A percentile compares a stretch with the other conserved stretches of the same genome.
These are phyloP conservation scores for Pichia nanzhaoensis DNA, from an alignment of 805 yeast species.

Conservation along the genomic window DNA sequence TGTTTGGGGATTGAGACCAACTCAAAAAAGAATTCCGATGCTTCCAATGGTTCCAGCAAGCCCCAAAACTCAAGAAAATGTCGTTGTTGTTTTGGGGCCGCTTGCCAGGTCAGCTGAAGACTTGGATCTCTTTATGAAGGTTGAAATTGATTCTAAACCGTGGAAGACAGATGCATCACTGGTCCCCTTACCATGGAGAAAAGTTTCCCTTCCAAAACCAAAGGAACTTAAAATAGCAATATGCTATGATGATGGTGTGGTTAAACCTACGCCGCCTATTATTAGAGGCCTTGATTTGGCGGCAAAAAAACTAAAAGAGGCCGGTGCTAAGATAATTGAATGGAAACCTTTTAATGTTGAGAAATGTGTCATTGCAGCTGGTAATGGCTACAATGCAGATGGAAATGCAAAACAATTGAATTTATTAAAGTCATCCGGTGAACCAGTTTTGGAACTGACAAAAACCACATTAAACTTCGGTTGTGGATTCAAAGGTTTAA, in stretches of 20 bases:
- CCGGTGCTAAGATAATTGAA: slow-evolving; percentile 48
- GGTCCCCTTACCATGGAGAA: slow-evolving; percentile 46
- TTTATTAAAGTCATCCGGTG: slow-evolving; percentile 51
- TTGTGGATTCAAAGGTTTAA: slow-evolving; percentile 41
- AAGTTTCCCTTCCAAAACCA: slow-evolving; percentile 30
- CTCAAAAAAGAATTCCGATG: slow-evolving; percentile 43
- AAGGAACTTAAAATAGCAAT: slow-evolving; percentile 39
- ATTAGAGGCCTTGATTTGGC: slow-evolving; percentile 38
- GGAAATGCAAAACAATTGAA: slow-evolving; percentile 47
- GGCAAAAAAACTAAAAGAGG: slow-evolving; percentile 43
- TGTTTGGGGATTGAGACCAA: slow-evolving; percentile 41
- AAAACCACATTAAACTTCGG: slow-evolving; percentile 47
- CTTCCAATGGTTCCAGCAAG: slow-evolving; percentile 32
- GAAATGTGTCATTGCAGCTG: slow-evolving; percentile 49
- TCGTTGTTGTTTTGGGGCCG: slow-evolving; percentile 41
- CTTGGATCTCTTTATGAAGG: slow-evolving; percentile 41
- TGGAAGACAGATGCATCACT: slow-evolving; percentile 47
- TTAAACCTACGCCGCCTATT: slow-evolving; percentile 45
- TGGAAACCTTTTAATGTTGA: slow-evolving; percentile 47
- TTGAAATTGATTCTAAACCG: slow-evolving; percentile 42
- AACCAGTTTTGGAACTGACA: slow-evolving; percentile 54
- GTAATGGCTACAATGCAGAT: slow-evolving; percentile 49
- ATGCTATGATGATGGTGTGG: slow-evolving; percentile 41
- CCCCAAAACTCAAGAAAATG: slow-evolving; percentile 41
- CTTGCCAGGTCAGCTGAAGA: slow-evolving; percentile 44